Evolutionary conservation across 2,329 filamentous ascomycete genomes (phyloP).

Genomic region (Colletotrichum scovillei): DNA sequence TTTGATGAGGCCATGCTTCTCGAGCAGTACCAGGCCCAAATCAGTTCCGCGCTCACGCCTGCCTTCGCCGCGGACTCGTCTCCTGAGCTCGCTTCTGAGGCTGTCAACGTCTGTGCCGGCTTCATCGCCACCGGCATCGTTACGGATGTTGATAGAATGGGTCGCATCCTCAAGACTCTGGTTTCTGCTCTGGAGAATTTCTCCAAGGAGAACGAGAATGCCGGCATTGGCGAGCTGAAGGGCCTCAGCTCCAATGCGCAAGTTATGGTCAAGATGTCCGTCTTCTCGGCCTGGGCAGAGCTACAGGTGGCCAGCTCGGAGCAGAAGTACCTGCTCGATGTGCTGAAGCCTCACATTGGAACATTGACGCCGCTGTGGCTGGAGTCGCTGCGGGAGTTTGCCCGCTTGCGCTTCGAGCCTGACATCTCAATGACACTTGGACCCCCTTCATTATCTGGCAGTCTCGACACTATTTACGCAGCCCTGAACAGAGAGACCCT

Average conservation of each 20-base stretch:
- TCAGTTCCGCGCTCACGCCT: slow-evolving; percentile 94
- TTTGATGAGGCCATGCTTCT: slow-evolving; percentile 97
- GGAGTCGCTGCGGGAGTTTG: slow-evolving; percentile 92
- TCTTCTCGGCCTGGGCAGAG: slow-evolving; percentile 97
- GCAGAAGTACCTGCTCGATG: slow-evolving; percentile 87
- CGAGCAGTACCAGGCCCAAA: slow-evolving; percentile 98
- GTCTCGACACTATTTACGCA: slow-evolving; percentile 93
- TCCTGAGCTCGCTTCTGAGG: slow-evolving; percentile 93
- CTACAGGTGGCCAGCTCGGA: slow-evolving; percentile 95
- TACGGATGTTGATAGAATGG: slow-evolving; percentile 98
- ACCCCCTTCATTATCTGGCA: slow-evolving; percentile 82
- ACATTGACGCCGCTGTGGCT: slow-evolving; percentile 94
- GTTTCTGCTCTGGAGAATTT: slow-evolving; percentile 94
- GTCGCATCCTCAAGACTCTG: slow-evolving; percentile 92
- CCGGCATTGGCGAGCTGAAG: slow-evolving; percentile 91
- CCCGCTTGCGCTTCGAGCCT: slow-evolving; percentile 91
- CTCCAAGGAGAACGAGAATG: slow-evolving; percentile 81
- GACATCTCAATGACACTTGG: slow-evolving; percentile 94
- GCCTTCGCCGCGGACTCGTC: slow-evolving; percentile 97
- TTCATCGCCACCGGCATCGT: slow-evolving; percentile 98
- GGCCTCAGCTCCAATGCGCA: slow-evolving; percentile 95
- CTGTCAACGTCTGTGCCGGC: slow-evolving; percentile 96
- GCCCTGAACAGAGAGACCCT: slow-evolving; percentile 94
- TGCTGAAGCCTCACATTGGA: slow-evolving; percentile 90
- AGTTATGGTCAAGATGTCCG: slow-evolving; percentile 98